Base-by-base conservation (phyloP, 2,329 filamentous ascomycete species). In the Blastomyces parvus region DNA sequence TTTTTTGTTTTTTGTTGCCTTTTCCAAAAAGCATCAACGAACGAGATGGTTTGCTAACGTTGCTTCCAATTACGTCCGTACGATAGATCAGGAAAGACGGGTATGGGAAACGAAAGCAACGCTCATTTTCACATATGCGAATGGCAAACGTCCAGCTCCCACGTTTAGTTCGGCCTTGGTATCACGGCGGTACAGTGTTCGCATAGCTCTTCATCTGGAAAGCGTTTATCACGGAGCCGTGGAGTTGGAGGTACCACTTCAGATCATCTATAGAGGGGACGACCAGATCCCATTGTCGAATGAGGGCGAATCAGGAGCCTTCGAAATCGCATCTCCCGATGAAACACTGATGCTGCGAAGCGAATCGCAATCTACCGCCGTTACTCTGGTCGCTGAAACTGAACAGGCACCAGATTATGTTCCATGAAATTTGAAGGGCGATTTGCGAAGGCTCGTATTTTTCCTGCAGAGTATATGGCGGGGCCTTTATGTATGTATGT, bases 141-240 rank as follows among this genome's bases (percentile, higher is more conserved):
- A 61, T 17, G 44, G 40, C 22, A 46, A 57, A 30, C 58, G 42
- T 38, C 63, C 44, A 14, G 59, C 22, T 14, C 63, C 63, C n/a
- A 64, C 63, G 19, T 64, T 59, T 40, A 50, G 38, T 19, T 64
- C 59, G 27, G 60, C 63, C 5, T 40, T 64, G 22, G 63, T 62
- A 62, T 64, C 63, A 2, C 63, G 59, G 30, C 52, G 63, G 48
- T 64, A 64, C 44, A 61, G 59, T 14, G 38, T 64, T 57, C 58
- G 59, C 44, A 64, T 64, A 17, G 44, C 38, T 3, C 30, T 64
- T 25, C 42, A 55, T 25, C 50, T 64, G 8, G 59, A 64, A 33
- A 52, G 63, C 1, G 25, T 44, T 25, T 57, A 44, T 36, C 60
- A 57, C 44, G 27, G 30, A 7, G 30, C 40, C 17, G 50, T 64